phyloP scores from a whole-genome alignment of 169 alveolate genomes.

The Plasmodium coatneyi region DNA sequence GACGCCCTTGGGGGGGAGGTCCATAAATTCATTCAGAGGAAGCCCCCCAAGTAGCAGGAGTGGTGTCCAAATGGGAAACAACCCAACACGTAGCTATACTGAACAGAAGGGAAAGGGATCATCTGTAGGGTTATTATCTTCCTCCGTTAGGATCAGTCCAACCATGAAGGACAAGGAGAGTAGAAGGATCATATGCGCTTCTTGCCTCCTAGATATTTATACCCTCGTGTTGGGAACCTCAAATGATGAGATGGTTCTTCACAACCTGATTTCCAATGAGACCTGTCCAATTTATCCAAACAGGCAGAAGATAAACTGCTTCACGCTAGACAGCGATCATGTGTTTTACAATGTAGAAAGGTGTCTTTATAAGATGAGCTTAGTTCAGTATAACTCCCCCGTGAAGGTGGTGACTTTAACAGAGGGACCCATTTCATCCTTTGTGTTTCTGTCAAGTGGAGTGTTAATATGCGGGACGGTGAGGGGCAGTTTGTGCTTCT shows the following conservation, averaged over 20 bases:
- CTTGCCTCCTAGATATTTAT: constrained; percentile 18
- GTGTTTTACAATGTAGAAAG: constrained; percentile 29
- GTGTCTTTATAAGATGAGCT: constrained; percentile 29
- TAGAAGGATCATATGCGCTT: neutral
- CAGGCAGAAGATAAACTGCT: constrained; percentile 17
- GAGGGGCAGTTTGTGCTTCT: constrained; percentile 31
- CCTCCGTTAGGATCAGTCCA: neutral
- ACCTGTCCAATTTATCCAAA: neutral
- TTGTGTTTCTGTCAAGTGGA: constrained; percentile 34
- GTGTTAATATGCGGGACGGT: constrained; percentile 38
- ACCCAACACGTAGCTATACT: neutral
- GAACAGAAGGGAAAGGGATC: neutral
- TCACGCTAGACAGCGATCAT: constrained; percentile 2
- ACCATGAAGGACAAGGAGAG: neutral
- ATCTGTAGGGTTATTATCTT: neutral
- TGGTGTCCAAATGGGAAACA: neutral
- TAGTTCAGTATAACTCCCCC: constrained; percentile 13
- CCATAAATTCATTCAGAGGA: neutral
- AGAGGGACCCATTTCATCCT: constrained; percentile 4
- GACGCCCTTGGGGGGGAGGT: neutral
- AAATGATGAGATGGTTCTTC: constrained; percentile 6
- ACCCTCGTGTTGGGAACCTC: constrained; percentile 36
- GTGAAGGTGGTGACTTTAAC: constrained; percentile 14
- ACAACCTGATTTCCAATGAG: constrained; percentile 24
- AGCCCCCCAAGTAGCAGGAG: neutral